Evolutionary conservation across 1,284 basidiomycete genomes (phyloP).

Genomic region (Cutaneotrichosporon cutaneum): DNA sequence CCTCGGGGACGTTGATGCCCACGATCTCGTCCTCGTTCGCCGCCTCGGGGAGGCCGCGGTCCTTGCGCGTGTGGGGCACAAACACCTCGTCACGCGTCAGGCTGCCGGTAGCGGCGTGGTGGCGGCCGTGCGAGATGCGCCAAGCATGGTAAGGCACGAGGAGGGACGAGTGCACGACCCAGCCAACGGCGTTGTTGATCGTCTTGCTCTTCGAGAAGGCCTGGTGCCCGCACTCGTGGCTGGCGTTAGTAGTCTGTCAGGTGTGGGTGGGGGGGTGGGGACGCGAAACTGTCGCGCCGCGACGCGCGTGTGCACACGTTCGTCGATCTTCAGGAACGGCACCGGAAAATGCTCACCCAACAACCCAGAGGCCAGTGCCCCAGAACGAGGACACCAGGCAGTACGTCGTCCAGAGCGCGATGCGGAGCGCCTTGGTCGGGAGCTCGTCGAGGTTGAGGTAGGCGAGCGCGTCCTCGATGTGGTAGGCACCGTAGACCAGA

Average conservation of each 20-base stretch:
- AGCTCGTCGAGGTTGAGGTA: conserved; percentile 9
- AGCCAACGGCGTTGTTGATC: conserved; percentile 91
- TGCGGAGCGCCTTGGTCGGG: conserved; percentile 61
- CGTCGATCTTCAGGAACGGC: not conserved
- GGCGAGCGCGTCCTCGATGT: conserved; percentile 60
- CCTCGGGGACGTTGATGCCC: conserved; percentile 63
- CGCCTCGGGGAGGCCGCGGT: conserved; percentile 65
- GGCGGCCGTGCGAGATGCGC: conserved; percentile 94
- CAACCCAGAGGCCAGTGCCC: conserved; percentile 89
- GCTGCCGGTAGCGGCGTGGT: conserved; percentile 93
- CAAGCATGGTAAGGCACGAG: conserved; percentile 98
- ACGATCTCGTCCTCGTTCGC: conserved; percentile 63
- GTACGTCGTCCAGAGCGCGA: conserved; percentile 77
- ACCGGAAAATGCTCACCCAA: conserved; percentile 54
- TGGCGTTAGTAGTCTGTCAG: not conserved
- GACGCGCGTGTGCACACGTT: not conserved
- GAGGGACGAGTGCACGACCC: conserved; percentile 87
- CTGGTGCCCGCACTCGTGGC: conserved; percentile 84
- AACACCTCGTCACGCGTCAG: conserved; percentile 96
- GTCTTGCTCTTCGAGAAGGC: conserved; percentile 90
- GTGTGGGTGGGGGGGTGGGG: not conserved
- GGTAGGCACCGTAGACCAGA: conserved; percentile 68
- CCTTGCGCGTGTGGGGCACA: conserved; percentile 82
- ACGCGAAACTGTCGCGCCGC: not conserved
- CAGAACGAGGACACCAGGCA: conserved; percentile 76